Evolutionary conservation across 768 basidiomycete species (phyloP), one percentile per base, ranked within the genome.

Genomic region (Trametes maxima): DNA sequence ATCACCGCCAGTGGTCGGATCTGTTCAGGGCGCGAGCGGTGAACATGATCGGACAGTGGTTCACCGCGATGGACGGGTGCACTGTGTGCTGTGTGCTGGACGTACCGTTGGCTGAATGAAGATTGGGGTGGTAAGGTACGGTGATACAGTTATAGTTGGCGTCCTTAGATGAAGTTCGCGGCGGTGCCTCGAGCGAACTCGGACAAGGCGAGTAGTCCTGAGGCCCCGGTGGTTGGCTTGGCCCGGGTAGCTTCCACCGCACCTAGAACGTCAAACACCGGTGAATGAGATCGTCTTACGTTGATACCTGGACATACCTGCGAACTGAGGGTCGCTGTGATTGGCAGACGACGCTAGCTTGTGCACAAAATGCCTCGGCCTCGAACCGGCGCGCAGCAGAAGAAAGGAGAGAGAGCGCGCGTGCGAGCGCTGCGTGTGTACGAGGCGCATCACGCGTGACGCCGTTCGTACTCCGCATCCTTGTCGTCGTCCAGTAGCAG

Each of bases 401-500:
- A 40, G 22, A 46, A 19, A 22, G 44, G 22, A n/a, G 33, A 46
- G 43, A 13, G 43, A 12, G 33, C n/a, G 54, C 36, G 47, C 46
- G 36, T 49, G 36, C 33, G 56, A 14, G 47, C 44, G 14, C 19
- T 35, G n/a, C 5, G 44, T 28, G 25, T 19, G 44, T 21, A 22
- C 39, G 37, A 42, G 37, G n/a, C 48, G 28, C 48, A 57, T 57
- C 48, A 58, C 57, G 57, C 57, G 57, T 57, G 24, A 57, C 56
- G 10, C 16, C 10, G 33, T 28, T 48, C 14, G 47, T 56, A 44
- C 43, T 48, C 46, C 45, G 21, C 35, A 22, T 39, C 45, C 55
- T 47, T 28, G 25, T 13, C 24, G 11, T n/a, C 16, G 24, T 17
- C 33, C 49, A n/a, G 7, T n/a, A 17, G 13, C 17, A 16, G 39